Conservation (phyloP, 257 asterid genomes). For the Henckelia pumila region DNA sequence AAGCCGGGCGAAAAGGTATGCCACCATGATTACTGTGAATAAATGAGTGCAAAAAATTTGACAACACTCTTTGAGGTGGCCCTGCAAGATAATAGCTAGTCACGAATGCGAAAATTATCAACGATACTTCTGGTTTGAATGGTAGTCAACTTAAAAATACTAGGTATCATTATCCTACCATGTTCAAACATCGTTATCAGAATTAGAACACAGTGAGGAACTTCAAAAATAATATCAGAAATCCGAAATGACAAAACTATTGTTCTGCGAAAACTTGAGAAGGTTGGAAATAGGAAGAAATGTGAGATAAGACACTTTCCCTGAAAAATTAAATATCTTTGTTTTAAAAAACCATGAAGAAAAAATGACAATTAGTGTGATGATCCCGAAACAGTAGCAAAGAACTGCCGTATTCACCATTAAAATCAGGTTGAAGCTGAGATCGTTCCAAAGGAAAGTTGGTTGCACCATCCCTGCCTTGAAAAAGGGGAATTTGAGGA, state of each 20-base stretch:
- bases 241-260: background rate
- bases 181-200: constrained; percentile 10
- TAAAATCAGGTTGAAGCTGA: constrained; percentile 54
- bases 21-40: constrained; percentile 77
- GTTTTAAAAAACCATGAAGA: background rate
- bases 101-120: constrained; percentile 23
- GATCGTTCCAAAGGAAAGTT: constrained; percentile 60
- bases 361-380: constrained; percentile 19
- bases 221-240: background rate
- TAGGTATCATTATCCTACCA: constrained; percentile 3
- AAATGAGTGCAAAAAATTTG: constrained; percentile 91
- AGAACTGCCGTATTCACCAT: constrained; percentile 46
- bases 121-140: constrained; percentile 15
- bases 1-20: constrained; percentile 72
- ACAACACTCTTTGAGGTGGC: constrained; percentile 94
- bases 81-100: constrained; percentile 49
- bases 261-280: constrained; percentile 1
- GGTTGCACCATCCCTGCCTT: constrained; percentile 44
- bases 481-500: constrained; percentile 58
- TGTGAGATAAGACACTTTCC: background rate
- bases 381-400: constrained; percentile 15
- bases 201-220: background rate
- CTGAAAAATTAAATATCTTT: background rate
- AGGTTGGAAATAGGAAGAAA: constrained; percentile 15
- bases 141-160: background rate